Evolutionary conservation across 495 filamentous ascomycete genomes (phyloP).

Genomic region (Pseudomonodictys pantanalensis): DNA sequence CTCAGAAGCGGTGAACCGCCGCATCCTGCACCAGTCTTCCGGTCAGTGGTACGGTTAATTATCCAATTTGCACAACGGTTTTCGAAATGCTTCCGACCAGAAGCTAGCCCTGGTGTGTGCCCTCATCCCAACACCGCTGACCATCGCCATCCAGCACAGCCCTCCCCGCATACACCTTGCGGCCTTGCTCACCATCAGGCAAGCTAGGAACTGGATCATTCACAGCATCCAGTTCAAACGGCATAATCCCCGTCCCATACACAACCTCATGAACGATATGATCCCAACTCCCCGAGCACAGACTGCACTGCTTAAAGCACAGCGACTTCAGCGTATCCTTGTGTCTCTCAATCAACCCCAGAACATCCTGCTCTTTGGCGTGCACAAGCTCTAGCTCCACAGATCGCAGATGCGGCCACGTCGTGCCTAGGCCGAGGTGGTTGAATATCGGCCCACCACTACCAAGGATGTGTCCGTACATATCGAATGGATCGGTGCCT

Average conservation of each 20-base stretch:
- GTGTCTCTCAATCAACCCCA: constrained; percentile 18
- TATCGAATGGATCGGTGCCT: neutral
- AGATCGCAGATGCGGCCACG: constrained; percentile 15
- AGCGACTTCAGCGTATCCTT: constrained; percentile 6
- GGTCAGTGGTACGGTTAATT: too few species aligned
- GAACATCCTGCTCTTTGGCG: constrained; percentile 5
- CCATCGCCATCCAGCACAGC: neutral
- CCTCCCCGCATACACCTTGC: constrained; percentile 16
- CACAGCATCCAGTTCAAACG: constrained; percentile 5
- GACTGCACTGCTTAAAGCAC: constrained; percentile 9
- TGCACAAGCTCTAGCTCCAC: constrained; percentile 17
- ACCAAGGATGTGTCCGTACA: neutral
- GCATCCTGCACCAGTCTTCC: too few species aligned
- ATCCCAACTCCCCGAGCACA: constrained; percentile 14
- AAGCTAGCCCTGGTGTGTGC: too few species aligned
- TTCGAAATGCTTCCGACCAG: too few species aligned
- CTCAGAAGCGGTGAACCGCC: too few species aligned
- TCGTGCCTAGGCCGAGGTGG: constrained; percentile 5
- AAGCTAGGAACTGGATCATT: constrained; percentile 15
- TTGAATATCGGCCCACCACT: neutral
- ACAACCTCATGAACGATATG: constrained; percentile 20
- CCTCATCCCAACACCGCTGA: too few species aligned
- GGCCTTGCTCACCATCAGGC: neutral
- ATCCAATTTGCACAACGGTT: too few species aligned
- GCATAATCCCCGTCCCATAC: neutral